Percentiles rank a stretch among this genome's conserved stretches.
Evolutionary conservation across 2,329 filamentous ascomycete genomes (phyloP).

Genomic region (Nothophaeocryptopus gaeumannii): DNA sequence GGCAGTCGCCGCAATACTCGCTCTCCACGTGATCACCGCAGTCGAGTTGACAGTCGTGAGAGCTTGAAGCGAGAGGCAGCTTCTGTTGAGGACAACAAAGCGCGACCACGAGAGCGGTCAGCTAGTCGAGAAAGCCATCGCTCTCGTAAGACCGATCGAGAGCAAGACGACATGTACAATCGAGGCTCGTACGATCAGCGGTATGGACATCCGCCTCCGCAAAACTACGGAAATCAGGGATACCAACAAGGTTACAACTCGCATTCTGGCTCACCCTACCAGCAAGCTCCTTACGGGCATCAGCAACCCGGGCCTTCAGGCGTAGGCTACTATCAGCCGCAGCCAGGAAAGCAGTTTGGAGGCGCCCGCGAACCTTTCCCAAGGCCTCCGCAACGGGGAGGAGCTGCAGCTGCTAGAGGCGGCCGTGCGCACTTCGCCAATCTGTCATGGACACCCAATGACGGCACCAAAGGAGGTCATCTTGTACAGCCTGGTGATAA

Average conservation of each 20-base stretch:
- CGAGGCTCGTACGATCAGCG: slow-evolving; percentile 30
- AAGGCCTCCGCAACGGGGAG: slow-evolving; percentile 37
- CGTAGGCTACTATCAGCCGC: slow-evolving; percentile 31
- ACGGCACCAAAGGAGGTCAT: slow-evolving; percentile 53
- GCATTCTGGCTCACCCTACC: slow-evolving; percentile 50
- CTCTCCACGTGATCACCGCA: slow-evolving; percentile 16
- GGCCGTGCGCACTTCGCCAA: slow-evolving; percentile 62
- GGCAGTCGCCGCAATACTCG: slow-evolving; percentile 19
- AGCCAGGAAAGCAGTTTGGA: slow-evolving; percentile 42
- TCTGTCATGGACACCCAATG: slow-evolving; percentile 66
- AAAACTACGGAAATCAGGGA: slow-evolving; percentile 58
- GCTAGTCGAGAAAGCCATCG: slow-evolving; percentile 27
- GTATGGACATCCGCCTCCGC: slow-evolving; percentile 49
- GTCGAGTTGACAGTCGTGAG: slow-evolving; percentile 18
- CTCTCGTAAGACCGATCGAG: slow-evolving; percentile 17
- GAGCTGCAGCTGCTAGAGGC: slow-evolving; percentile 40
- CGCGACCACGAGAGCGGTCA: slow-evolving; percentile 16
- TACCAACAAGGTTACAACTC: slow-evolving; percentile 46
- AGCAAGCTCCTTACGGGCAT: slow-evolving; percentile 55
- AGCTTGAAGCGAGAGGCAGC: slow-evolving; percentile 10
- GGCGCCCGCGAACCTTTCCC: slow-evolving; percentile 23
- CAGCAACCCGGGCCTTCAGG: slow-evolving; percentile 44
- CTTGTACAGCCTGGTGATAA: slow-evolving; percentile 35
- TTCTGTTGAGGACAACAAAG: neutral
- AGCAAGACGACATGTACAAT: slow-evolving; percentile 32